Evolutionary conservation across 2,329 filamentous ascomycete genomes (phyloP), one percentile per base, ranked within the genome.

Genomic region (Thermoascus crustaceus): DNA sequence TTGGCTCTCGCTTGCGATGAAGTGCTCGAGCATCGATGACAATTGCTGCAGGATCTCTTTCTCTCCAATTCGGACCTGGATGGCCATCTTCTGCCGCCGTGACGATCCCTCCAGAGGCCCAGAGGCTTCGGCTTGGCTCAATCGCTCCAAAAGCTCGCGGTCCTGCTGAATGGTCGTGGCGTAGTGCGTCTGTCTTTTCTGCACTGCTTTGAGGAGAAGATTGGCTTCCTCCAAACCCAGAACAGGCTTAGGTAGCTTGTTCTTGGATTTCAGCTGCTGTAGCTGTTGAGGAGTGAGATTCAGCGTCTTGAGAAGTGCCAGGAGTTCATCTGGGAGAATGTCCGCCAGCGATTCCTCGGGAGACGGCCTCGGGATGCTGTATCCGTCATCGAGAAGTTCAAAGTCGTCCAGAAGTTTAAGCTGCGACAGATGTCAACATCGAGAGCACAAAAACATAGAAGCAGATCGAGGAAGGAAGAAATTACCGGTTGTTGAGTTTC

Each of bases 311-410:
- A 65, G 43, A 4, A 67, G 49, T 24, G 63, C 34, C 14, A 64
- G 46, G 10, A 67, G 46, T 36, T 66, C 63, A 5, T 55, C 54
- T 4, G 63, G 55, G 3, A 67, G 43, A 22, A 58, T 50, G 17
- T 64, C 59, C 22, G 47, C 29, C 14, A 64, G 38, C 5, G 49
- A 39, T 30, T 51, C 44, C 6, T 50, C 44, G 13, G 42, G 21
- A 1, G 49, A 46, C 4, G 59, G 55, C 20, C 57, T 52, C 3
- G 54, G 46, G 25, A 85, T 67, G 30, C 86, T 78, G 46, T 88
- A 87, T 11, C 74, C 76, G 22, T 88, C 82, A 35, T 91, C 85
- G 3, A 85, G 59, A 7, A 86, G 68, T 25, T 66, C 72, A 36
- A 73, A 54, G 14, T 82, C 76, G 5, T 78, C 73, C 8, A 85